A percentile compares a stretch with the other conserved stretches of the same genome.
phyloP scores from a whole-genome alignment of 805 yeast species.

The Hanseniaspora lindneri region DNA sequence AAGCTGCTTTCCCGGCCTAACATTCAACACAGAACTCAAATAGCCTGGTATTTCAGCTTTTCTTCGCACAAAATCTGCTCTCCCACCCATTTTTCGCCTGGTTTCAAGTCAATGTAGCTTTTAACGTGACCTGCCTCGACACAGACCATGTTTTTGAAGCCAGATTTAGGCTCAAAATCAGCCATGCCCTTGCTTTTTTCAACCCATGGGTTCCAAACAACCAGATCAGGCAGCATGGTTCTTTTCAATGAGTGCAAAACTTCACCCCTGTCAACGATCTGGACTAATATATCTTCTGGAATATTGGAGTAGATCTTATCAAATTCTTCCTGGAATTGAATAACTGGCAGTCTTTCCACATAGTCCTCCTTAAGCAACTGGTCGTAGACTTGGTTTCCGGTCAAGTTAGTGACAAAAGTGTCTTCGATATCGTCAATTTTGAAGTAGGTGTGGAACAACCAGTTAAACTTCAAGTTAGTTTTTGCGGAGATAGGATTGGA shows the following conservation, averaged over 20 bases:
- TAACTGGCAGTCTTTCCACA: constrained; percentile 61
- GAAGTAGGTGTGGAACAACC: constrained; percentile 89
- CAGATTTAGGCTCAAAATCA: constrained; percentile 79
- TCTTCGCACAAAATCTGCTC: constrained; percentile 50
- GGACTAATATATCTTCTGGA: constrained; percentile 44
- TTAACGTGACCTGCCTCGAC: constrained; percentile 87
- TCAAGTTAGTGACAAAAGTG: constrained; percentile 62
- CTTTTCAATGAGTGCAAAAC: constrained; percentile 60
- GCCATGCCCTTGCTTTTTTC: constrained; percentile 69
- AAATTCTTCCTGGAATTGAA: constrained; percentile 61
- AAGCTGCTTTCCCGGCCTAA: too few relatives aligned
- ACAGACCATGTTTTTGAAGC: constrained; percentile 81
- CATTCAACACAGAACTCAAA: too few relatives aligned
- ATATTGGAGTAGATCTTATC: constrained; percentile 68
- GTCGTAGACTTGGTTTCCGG: constrained; percentile 62
- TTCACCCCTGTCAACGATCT: constrained; percentile 58
- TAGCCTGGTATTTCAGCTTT: constrained; percentile 48
- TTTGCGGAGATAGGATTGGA: constrained; percentile 46
- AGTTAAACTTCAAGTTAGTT: constrained; percentile 68
- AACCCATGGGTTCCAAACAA: constrained; percentile 98
- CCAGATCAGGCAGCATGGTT: constrained; percentile 51
- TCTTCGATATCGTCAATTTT: constrained; percentile 66
- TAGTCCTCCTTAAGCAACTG: constrained; percentile 56
- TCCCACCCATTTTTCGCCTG: constrained; percentile 71
- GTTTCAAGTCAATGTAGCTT: constrained; percentile 47